phyloP scores from a whole-genome alignment of 2,329 filamentous ascomycete genomes.

The Bimuria novae-zelandiae region DNA sequence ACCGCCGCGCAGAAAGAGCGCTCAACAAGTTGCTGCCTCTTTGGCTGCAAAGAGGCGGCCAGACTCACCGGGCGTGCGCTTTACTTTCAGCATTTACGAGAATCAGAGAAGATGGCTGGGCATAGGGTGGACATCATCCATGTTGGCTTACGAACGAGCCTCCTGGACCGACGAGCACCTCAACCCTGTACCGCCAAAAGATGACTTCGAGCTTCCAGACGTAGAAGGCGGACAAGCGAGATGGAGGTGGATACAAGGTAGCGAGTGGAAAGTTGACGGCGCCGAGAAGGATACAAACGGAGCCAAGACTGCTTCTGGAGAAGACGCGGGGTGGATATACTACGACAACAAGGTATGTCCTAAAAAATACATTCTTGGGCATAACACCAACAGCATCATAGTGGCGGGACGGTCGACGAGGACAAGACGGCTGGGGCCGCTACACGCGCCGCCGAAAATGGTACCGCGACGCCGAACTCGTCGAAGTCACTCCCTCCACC shows the following conservation, averaged over 20 bases:
- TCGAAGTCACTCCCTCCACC: slow-evolving; percentile 65
- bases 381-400: slow-evolving; percentile 45
- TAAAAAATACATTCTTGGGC: not conserved
- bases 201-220: slow-evolving; percentile 71
- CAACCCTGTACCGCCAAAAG: slow-evolving; percentile 75
- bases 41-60: slow-evolving; percentile 48
- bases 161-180: slow-evolving; percentile 97
- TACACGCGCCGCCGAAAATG: slow-evolving; percentile 94
- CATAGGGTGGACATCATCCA: slow-evolving; percentile 88
- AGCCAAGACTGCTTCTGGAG: slow-evolving; percentile 44
- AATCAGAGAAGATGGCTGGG: slow-evolving; percentile 96
- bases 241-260: slow-evolving; percentile 84
- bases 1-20: slow-evolving; percentile 51
- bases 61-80: slow-evolving; percentile 78
- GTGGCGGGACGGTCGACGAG: slow-evolving; percentile 88
- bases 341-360: slow-evolving; percentile 87
- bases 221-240: slow-evolving; percentile 66
- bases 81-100: slow-evolving; percentile 95
- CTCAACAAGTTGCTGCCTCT: slow-evolving; percentile 54
- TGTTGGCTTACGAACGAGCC: slow-evolving; percentile 87
- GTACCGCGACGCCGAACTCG: slow-evolving; percentile 94
- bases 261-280: slow-evolving; percentile 86
- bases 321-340: slow-evolving; percentile 87
- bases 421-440: slow-evolving; percentile 87
- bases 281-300: slow-evolving; percentile 50